Base-by-base conservation (phyloP, 2,329 filamentous ascomycete genomes). In the Lizonia empirigonia region DNA sequence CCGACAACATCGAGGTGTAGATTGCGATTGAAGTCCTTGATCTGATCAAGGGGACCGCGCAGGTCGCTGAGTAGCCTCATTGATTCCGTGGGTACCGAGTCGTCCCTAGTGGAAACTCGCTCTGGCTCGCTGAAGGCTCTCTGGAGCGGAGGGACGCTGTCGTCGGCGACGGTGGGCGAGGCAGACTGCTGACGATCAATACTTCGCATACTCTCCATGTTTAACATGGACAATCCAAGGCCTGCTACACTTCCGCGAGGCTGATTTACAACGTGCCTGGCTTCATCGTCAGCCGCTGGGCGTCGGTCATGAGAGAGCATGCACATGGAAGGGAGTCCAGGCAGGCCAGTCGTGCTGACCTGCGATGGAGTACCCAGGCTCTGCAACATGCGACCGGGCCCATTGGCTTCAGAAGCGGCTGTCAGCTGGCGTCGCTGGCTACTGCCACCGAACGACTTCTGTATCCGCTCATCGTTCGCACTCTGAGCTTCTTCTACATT, bases 251-350 rank as follows among this genome's bases (percentile, higher is more conserved):
- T 58, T 34, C 62, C 59, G 23, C 60, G 61, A 29, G 62, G 61
- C 51, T 63, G 59, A 26, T 55, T 55, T 34, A 40, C 53, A 50
- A 62, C 57, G 47, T 54, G 51, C 51, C 62, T 64, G 44, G 42
- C 58, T 50, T 59, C 51, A 38, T 35, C 51, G 57, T 66, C 58
- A 59, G 63, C 44, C 40, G 58, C 55, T 57, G 64, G 61, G 47
- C 59, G 65, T 44, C 61, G 59, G 51, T 72, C 69, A 55, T 68
- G 60, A 50, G 71, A 71, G 44, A 73, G 58, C 46, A 71, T 61
- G 59, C 72, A 74, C 50, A 73, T 59, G 7, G 71, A 73, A 35
- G 72, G 72, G 32, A 74, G 56, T 48, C 65, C 64, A 38, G 71
- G 71, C 24, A 74, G 57, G 23, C 64, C 68, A 55, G 69, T 68